Base-by-base conservation (phyloP, 2,329 filamentous ascomycete genomes). In the Botrytis fabae region DNA sequence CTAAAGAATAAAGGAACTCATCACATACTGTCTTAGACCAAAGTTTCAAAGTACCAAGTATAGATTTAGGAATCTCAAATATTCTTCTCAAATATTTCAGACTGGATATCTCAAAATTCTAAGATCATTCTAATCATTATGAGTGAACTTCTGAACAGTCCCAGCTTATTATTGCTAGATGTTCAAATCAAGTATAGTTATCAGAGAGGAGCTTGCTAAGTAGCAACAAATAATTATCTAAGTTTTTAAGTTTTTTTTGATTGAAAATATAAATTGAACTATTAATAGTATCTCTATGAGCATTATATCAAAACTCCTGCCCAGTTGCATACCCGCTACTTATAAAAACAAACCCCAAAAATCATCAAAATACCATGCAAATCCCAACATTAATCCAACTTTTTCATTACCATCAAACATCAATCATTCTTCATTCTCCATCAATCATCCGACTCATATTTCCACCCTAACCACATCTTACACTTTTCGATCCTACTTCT, bases 171-270 rank as follows among this genome's bases (percentile, higher is more conserved):
- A 0, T 54, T 54, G 2, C 12, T n/a, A 54, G 6, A 54, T n/a
- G 2, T n/a, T 1, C 5, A n/a, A n/a, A n/a, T n/a, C 12, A 7
- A n/a, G 4, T 18, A 9, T 1, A 28, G 6, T 28, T 0, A 57
- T 32, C 25, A 2, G 5, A 1, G 5, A n/a, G 48, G 2, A n/a
- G 2, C 10, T 16, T 7, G 6, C 12, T 54, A 16, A 25, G 5
- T 2, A 1, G 7, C 2, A 18, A n/a, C 5, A 28, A 28, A 28
- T 18, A 3, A 0, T 28, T 4, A n/a, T 54, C 28, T 5, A 18
- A 28, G 4, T 14, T n/a, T n/a, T n/a, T n/a, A n/a, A n/a, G n/a
- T 32, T 2, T 14, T n/a, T n/a, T n/a, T 1, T 51, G n/a, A n/a
- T 51, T n/a, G 14, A 1, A 54, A 18, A 16, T 2, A 28, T 18